phyloP scores from a whole-genome alignment of 768 basidiomycete genomes.

The Russula emetica region DNA sequence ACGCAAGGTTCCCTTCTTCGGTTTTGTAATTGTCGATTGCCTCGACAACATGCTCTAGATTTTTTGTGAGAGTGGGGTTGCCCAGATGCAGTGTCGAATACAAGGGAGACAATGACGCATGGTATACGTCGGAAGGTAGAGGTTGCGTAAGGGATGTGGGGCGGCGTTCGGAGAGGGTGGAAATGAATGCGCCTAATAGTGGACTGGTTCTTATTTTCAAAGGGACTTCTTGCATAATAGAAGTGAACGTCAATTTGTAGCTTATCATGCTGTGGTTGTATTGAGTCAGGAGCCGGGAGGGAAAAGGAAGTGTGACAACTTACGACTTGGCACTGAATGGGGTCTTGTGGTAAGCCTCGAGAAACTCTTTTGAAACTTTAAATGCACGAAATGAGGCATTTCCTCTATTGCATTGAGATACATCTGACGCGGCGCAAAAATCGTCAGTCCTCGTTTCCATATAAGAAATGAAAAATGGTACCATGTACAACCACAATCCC shows the following conservation, averaged over 20 bases:
- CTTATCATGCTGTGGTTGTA: conserved; percentile 56
- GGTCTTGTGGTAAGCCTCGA: conserved; percentile 74
- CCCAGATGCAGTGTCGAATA: conserved; percentile 71
- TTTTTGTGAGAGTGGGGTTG: conserved; percentile 61
- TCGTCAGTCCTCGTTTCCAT: background rate
- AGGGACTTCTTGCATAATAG: conserved; percentile 82
- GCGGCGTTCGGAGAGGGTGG: conserved; percentile 51
- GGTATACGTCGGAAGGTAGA: conserved; percentile 35
- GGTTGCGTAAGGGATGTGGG: conserved; percentile 39
- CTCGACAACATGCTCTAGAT: conserved; percentile 82
- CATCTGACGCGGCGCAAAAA: conserved; percentile 44
- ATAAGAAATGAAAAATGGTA: conserved; percentile 32
- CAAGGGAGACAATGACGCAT: conserved; percentile 49
- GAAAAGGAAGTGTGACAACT: conserved; percentile 27
- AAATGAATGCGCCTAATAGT: conserved; percentile 74
- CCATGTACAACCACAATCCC: conserved; percentile 85
- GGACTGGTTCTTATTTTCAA: conserved; percentile 80
- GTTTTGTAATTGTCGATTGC: conserved; percentile 81
- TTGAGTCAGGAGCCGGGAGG: background rate
- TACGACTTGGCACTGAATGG: conserved; percentile 87
- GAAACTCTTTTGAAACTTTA: conserved; percentile 71
- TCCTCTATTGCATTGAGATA: conserved; percentile 72
- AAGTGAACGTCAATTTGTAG: conserved; percentile 79
- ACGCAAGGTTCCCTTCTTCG: conserved; percentile 90
- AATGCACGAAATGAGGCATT: conserved; percentile 89